Conservation (phyloP, 2,329 filamentous ascomycete genomes). For the Penicillium sp. region DNA sequence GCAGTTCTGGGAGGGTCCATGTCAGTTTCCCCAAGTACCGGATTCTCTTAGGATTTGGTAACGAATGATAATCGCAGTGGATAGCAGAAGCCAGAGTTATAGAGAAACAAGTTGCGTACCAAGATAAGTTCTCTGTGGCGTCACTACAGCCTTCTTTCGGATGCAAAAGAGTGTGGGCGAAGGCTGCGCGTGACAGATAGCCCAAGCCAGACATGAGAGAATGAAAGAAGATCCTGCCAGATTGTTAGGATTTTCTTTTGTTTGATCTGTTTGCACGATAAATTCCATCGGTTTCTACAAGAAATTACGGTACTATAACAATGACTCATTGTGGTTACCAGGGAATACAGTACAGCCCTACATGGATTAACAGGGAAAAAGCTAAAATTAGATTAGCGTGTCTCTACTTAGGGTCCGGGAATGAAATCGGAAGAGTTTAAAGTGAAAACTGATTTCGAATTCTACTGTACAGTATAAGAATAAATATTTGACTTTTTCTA, state of each 20-base stretch:
- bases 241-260: not conserved
- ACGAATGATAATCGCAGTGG: not conserved
- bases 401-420: too few relatives aligned
- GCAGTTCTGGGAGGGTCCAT: not conserved
- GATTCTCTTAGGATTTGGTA: not conserved
- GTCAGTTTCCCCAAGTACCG: not conserved
- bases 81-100: not conserved
- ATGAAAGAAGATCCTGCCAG: not conserved
- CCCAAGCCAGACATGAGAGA: not conserved
- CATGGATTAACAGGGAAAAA: too few relatives aligned
- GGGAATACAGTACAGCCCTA: not conserved
- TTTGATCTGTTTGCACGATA: too few relatives aligned
- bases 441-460: too few relatives aligned
- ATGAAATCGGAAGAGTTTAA: too few relatives aligned
- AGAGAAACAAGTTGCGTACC: not conserved
- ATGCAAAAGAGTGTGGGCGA: not conserved
- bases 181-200: not conserved
- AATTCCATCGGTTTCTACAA: not conserved
- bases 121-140: not conserved
- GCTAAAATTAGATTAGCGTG: too few relatives aligned
- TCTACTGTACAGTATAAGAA: too few relatives aligned
- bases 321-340: not conserved
- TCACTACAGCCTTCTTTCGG: not conserved
- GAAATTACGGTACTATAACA: not conserved
- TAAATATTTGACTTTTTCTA: too few relatives aligned